phyloP scores from a whole-genome alignment of 2,329 filamentous ascomycete genomes.

The Penicillium capsulatum region DNA sequence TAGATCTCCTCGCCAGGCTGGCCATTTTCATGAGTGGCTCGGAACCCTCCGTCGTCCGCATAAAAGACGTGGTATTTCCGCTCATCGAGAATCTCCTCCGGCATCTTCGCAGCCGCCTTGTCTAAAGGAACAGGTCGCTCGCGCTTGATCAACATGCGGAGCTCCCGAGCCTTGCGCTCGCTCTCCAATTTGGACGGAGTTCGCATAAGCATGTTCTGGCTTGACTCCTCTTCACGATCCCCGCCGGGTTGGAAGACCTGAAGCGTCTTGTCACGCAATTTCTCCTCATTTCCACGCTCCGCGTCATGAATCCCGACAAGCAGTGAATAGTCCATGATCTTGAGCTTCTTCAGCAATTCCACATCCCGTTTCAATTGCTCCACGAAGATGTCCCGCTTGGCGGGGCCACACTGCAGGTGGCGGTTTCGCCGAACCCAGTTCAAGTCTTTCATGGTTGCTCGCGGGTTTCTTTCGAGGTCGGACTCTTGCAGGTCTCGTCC shows the following conservation, averaged over 20 bases:
- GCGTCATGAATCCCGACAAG: constrained; percentile 92
- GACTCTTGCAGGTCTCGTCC: constrained; percentile 89
- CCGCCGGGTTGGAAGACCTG: constrained; percentile 91
- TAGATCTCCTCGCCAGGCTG: constrained; percentile 85
- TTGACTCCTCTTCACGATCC: constrained; percentile 59
- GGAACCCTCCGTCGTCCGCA: constrained; percentile 86
- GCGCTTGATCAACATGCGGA: constrained; percentile 86
- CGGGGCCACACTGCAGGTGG: constrained; percentile 80
- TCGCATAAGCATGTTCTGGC: constrained; percentile 66
- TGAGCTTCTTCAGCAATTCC: constrained; percentile 73
- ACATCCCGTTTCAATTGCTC: constrained; percentile 88
- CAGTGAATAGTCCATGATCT: constrained; percentile 99
- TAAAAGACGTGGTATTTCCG: constrained; percentile 81
- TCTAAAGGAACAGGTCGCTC: constrained; percentile 93
- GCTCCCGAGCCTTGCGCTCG: constrained; percentile 81
- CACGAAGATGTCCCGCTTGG: constrained; percentile 83
- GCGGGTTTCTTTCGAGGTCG: constrained; percentile 78
- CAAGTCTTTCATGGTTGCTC: constrained; percentile 90
- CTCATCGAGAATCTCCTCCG: constrained; percentile 76
- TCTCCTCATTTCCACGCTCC: constrained; percentile 88
- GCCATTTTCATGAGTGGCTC: constrained; percentile 88
- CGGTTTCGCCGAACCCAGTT: constrained; percentile 89
- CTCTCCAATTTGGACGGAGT: constrained; percentile 93
- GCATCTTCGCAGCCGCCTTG: constrained; percentile 77
- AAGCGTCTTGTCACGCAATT: constrained; percentile 80